Conservation (phyloP, 345 rosid species). For the Balakata baccata region DNA sequence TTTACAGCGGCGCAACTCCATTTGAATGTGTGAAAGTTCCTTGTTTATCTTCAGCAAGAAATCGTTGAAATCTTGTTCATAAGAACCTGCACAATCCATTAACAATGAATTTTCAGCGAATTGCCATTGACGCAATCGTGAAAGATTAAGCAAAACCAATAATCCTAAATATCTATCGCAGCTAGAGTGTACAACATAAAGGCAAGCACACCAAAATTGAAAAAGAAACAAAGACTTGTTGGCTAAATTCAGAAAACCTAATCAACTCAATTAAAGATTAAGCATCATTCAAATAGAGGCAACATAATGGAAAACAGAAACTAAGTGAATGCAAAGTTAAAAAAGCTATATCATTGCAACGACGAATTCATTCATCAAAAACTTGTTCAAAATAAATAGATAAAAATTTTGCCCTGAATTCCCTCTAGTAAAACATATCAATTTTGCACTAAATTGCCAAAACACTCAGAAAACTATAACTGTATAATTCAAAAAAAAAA, state of each 20-base stretch:
- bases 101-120: not conserved
- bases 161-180: too few relatives aligned
- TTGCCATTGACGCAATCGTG: not conserved
- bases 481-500: not conserved
- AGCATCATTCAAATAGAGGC: not conserved
- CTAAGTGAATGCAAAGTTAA: not conserved
- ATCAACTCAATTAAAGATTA: not conserved
- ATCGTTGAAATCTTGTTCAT: slow-evolving; percentile 48
- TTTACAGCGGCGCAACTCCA: slow-evolving; percentile 76
- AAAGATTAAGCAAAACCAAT: not conserved
- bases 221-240: not conserved
- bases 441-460: not conserved
- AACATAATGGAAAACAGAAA: not conserved
- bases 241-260: not conserved
- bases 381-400: not conserved
- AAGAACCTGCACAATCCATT: slow-evolving; percentile 37
- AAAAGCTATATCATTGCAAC: not conserved
- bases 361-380: not conserved
- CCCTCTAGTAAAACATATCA: too few relatives aligned
- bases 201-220: not conserved
- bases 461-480: not conserved
- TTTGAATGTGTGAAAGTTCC: slow-evolving; percentile 70
- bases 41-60: slow-evolving; percentile 77
- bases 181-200: too few relatives aligned
- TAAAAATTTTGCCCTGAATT: too few relatives aligned